Conservation (phyloP, 305 asterid species). For the Salvia sclarea region DNA sequence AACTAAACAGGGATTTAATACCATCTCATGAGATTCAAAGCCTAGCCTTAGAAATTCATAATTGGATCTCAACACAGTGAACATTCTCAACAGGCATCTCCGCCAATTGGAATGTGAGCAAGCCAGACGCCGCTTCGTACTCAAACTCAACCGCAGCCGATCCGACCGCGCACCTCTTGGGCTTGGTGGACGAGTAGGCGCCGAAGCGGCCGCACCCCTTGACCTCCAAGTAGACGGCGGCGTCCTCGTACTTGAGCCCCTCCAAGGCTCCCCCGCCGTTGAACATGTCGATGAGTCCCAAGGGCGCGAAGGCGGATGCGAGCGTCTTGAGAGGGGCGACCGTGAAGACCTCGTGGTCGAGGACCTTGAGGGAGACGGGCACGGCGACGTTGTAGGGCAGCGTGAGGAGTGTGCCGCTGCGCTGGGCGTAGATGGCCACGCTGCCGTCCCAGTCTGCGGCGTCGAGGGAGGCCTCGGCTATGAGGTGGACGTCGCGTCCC, state of each 20-base stretch:
- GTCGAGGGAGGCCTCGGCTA: slow-evolving; percentile 57
- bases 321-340: slow-evolving; percentile 59
- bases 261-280: slow-evolving; percentile 67
- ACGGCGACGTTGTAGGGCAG: slow-evolving; percentile 55
- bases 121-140: slow-evolving; percentile 45
- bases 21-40: too few relatives aligned
- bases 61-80: slow-evolving; percentile 49
- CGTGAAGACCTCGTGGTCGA: slow-evolving; percentile 77
- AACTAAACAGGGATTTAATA: too few relatives aligned
- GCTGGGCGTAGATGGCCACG: slow-evolving; percentile 59
- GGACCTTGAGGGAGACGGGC: slow-evolving; percentile 76
- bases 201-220: slow-evolving; percentile 87
- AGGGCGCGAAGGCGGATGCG: slow-evolving; percentile 62
- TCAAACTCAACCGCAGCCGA: slow-evolving; percentile 45
- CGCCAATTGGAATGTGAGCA: slow-evolving; percentile 44
- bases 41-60: slow-evolving; percentile 38
- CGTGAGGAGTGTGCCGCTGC: slow-evolving; percentile 36
- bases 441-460: slow-evolving; percentile 64
- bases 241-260: slow-evolving; percentile 43
- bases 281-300: slow-evolving; percentile 86
- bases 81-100: slow-evolving; percentile 52
- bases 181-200: slow-evolving; percentile 73
- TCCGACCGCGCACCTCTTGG: slow-evolving; percentile 52
- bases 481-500: slow-evolving; percentile 76
- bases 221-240: slow-evolving; percentile 55